Conservation (phyloP, 805 yeast species). For the Priceomyces fermenticarens region DNA sequence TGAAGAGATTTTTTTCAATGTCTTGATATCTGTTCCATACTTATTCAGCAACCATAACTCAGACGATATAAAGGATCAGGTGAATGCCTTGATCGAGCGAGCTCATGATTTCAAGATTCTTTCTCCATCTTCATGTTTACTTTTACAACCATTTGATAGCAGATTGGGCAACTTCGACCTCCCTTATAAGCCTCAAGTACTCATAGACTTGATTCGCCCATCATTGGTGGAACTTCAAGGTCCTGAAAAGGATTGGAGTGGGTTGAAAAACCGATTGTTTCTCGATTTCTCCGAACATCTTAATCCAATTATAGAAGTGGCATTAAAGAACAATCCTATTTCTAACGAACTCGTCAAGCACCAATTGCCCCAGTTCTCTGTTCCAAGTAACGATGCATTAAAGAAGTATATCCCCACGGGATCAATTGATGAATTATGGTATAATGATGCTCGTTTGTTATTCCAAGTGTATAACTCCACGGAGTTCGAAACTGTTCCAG, state of each 20-base stretch:
- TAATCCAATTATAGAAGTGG: constrained; percentile 30
- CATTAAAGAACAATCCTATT: constrained; percentile 32
- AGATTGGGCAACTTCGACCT: constrained; percentile 26
- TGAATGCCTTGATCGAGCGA: constrained; percentile 44
- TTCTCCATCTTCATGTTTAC: constrained; percentile 8
- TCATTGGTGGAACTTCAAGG: constrained; percentile 38
- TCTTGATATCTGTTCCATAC: constrained; percentile 64
- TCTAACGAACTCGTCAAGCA: constrained; percentile 40
- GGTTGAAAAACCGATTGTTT: constrained; percentile 28
- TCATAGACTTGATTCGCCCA: constrained; percentile 51
- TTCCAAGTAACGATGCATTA: constrained; percentile 23
- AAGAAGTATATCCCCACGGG: constrained; percentile 22
- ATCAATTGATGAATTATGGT: constrained; percentile 64
- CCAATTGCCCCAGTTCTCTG: constrained; percentile 36
- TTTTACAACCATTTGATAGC: constrained; percentile 37
- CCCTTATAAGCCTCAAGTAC: constrained; percentile 52
- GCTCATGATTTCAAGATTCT: constrained; percentile 42
- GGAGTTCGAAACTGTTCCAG: constrained; percentile 58
- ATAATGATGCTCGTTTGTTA: constrained; percentile 50
- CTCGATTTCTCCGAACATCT: constrained; percentile 29
- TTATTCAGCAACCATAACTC: constrained; percentile 44
- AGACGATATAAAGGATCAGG: constrained; percentile 25
- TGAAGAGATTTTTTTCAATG: constrained; percentile 64
- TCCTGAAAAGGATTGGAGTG: constrained; percentile 40
- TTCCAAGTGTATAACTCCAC: constrained; percentile 60